Evolutionary conservation across 805 yeast species (phyloP).

Genomic region (Candida jianshihensis): DNA sequence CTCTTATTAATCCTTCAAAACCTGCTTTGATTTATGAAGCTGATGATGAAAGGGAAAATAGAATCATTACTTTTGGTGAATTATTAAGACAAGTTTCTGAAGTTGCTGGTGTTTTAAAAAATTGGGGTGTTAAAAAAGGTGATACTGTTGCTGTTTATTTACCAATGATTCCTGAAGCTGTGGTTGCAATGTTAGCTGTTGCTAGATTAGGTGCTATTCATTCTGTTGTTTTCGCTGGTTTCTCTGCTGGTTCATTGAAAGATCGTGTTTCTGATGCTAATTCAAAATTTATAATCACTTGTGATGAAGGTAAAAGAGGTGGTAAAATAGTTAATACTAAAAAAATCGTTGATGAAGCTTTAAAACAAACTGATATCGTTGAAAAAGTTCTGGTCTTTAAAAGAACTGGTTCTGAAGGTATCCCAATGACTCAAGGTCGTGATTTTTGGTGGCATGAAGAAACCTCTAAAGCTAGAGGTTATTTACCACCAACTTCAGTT

Average conservation of each 20-base stretch:
- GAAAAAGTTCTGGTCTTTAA: conserved; percentile 63
- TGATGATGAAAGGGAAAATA: conserved; percentile 64
- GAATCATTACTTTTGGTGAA: conserved; percentile 61
- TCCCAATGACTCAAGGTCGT: conserved; percentile 43
- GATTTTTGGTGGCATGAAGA: conserved; percentile 79
- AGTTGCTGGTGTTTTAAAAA: conserved; percentile 61
- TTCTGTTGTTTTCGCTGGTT: conserved; percentile 83
- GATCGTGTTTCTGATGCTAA: conserved; percentile 85
- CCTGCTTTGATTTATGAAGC: conserved; percentile 76
- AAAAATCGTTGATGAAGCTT: conserved; percentile 77
- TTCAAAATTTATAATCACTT: conserved; percentile 66
- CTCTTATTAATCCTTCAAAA: conserved; percentile 61
- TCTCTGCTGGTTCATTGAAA: conserved; percentile 81
- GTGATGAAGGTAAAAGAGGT: conserved; percentile 81
- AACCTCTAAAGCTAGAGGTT: conserved; percentile 55
- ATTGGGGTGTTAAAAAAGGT: conserved; percentile 68
- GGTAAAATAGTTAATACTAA: conserved; percentile 76
- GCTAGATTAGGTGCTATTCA: conserved; percentile 79
- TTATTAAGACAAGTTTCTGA: conserved; percentile 62
- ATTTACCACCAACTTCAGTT: conserved; percentile 68
- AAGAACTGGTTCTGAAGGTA: conserved; percentile 54
- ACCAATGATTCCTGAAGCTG: conserved; percentile 83
- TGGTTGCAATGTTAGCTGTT: conserved; percentile 70
- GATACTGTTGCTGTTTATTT: conserved; percentile 82
- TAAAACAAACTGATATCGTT: conserved; percentile 58